Evolutionary conservation across 768 basidiomycete genomes (phyloP).

Genomic region (Phallus indusiatus): DNA sequence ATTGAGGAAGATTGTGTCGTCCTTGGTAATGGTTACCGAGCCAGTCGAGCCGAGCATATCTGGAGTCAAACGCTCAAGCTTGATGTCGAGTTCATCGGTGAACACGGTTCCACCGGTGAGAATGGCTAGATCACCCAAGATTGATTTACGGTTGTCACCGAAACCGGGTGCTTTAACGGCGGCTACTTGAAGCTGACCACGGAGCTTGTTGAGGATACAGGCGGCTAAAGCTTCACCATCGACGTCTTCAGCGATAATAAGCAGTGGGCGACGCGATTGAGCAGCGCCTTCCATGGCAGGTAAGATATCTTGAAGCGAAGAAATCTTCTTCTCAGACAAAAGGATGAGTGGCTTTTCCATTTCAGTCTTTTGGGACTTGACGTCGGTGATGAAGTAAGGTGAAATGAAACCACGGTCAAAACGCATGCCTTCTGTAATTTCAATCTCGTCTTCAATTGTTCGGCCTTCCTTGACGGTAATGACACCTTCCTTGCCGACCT

Average conservation of each 20-base stretch:
- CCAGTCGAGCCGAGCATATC: slow-evolving; percentile 90
- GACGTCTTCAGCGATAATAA: slow-evolving; percentile 96
- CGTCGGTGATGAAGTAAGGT: slow-evolving; percentile 97
- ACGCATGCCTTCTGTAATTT: slow-evolving; percentile 99
- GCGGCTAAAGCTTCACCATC: slow-evolving; percentile 98
- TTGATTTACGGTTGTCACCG: slow-evolving; percentile 97
- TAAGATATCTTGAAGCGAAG: slow-evolving; percentile 86
- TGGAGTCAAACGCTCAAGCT: slow-evolving; percentile 81
- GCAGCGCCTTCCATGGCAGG: slow-evolving; percentile 79
- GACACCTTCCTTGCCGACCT: slow-evolving; percentile 98
- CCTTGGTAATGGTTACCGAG: slow-evolving; percentile 90
- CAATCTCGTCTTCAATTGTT: slow-evolving; percentile 97
- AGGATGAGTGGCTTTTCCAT: slow-evolving; percentile 95
- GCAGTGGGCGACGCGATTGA: slow-evolving; percentile 71
- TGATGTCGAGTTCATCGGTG: slow-evolving; percentile 93
- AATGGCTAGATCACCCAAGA: slow-evolving; percentile 94
- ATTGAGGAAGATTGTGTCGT: slow-evolving; percentile 94
- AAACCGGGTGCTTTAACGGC: slow-evolving; percentile 98
- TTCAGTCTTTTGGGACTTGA: slow-evolving; percentile 92
- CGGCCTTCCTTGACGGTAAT: slow-evolving; percentile 99
- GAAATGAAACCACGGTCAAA: slow-evolving; percentile 99
- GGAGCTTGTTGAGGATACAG: slow-evolving; percentile 98
- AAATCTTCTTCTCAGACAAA: slow-evolving; percentile 97
- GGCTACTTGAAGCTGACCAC: slow-evolving; percentile 88
- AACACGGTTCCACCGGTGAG: slow-evolving; percentile 97